Base-by-base conservation (phyloP, 2,329 filamentous ascomycete species). In the Biscogniauxia marginata region DNA sequence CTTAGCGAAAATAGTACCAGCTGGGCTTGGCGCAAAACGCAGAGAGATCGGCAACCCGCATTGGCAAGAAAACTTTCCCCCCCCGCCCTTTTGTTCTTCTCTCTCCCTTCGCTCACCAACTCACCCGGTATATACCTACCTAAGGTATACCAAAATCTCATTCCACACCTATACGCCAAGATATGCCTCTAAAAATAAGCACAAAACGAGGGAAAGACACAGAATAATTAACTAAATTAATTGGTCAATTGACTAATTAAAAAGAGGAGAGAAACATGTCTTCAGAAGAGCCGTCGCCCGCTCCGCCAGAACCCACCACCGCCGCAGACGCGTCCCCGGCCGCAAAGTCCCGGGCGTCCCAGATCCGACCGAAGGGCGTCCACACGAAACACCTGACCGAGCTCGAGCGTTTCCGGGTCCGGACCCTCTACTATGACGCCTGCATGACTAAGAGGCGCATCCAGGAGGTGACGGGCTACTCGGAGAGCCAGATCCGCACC, bases 321-420 rank as follows among this genome's bases (percentile, higher is more conserved):
- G 6, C 3, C 25, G 6, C 25, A 7, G 13, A 30, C 30, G 2
- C 30, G n/a, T 9, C 49, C 7, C 18, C 49, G 25, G 7, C 18
- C 46, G 5, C 9, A 8, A 34, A 44, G 16, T 18, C 46, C 20
- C 46, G 18, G 39, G 5, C 49, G 25, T 22, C 21, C 19, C n/a
- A 30, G 22, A 39, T 39, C 30, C 30, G 64, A 6, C 67, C 67
- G 3, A 67, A 63, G 24, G 65, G 63, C 16, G 48, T 68, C 25
- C 65, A 68, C 51, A 68, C 65, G 18, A 69, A 68, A 48, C 66
- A 68, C 48, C 59, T 70, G 25, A 68, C 65, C 4, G 65, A 66
- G 56, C 52, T 62, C 2, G 65, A 70, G 30, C 63, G 67, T 48
- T 67, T 68, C 55, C 54, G 66, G 18, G 62, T 68, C 22, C 66